A percentile compares a stretch with the other conserved stretches of the same genome.
These are phyloP conservation scores for Lactarius evosmus DNA, from an alignment of 768 basidiomycete species.

Conservation along the genomic window DNA sequence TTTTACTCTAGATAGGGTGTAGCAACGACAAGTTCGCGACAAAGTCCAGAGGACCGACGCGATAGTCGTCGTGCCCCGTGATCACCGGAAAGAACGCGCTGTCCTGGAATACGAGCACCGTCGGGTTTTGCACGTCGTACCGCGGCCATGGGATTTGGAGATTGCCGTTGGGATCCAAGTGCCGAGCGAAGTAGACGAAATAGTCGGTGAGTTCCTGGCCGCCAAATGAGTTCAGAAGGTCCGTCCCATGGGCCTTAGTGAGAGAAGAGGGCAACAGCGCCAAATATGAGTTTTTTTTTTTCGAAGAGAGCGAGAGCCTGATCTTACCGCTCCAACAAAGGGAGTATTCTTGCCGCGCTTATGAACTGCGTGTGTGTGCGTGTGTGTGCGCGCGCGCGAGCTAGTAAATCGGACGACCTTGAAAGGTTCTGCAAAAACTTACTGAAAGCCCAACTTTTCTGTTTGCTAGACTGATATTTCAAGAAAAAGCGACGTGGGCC, in stretches of 20 bases:
- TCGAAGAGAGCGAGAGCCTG: not conserved
- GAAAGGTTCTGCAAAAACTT: not conserved
- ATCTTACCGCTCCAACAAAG: constrained; percentile 19
- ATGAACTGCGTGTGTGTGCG: constrained; percentile 5
- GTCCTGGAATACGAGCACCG: constrained; percentile 15
- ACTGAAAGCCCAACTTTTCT: constrained; percentile 20
- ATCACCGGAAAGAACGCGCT: constrained; percentile 6
- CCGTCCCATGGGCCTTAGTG: constrained; percentile 17
- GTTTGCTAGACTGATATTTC: constrained; percentile 10
- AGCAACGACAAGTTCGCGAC: constrained; percentile 17
- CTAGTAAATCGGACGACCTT: not conserved
- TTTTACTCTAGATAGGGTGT: constrained; percentile 15
- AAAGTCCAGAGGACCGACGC: constrained; percentile 9
- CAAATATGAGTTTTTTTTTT: not conserved
- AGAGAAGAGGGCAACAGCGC: not conserved
- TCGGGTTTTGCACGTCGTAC: constrained; percentile 5
- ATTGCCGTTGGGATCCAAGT: constrained; percentile 16
- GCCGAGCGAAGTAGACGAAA: constrained; percentile 14
- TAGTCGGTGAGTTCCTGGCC: constrained; percentile 7
- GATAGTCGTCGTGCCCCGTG: constrained; percentile 12
- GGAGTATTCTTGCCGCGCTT: constrained; percentile 10
- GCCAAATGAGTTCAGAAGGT: constrained; percentile 15
- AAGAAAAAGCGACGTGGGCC: constrained; percentile 20
- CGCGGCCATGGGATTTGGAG: constrained; percentile 7
- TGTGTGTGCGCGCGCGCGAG: no score